Percentiles rank a stretch among this genome's conserved stretches.
Evolutionary conservation across 2,329 filamentous ascomycete genomes (phyloP).

Genomic region (Cladorrhinum sp.): DNA sequence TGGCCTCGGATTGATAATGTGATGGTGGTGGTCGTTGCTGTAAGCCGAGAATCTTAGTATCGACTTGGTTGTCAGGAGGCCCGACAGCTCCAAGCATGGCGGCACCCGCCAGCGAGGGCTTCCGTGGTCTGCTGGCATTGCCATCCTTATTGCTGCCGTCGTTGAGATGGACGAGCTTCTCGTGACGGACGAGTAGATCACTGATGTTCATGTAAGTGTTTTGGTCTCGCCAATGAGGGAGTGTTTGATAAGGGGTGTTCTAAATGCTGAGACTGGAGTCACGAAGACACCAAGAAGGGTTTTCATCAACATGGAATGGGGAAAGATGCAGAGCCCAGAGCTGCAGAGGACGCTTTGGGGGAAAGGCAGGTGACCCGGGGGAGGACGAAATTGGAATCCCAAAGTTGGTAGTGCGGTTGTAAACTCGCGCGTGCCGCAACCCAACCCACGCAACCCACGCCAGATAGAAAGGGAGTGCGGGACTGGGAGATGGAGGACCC

Average conservation of each 20-base stretch:
- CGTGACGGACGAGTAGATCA: constrained; percentile 60
- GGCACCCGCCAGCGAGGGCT: constrained; percentile 48
- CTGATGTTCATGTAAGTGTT: constrained; percentile 62
- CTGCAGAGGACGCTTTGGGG: not conserved
- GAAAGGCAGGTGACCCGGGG: not conserved
- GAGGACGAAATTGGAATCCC: not conserved
- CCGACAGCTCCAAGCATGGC: constrained; percentile 32
- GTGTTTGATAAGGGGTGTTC: not conserved
- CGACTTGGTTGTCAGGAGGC: constrained; percentile 46
- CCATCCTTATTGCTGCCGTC: constrained; percentile 52
- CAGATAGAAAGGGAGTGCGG: not conserved
- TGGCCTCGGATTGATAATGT: constrained; percentile 42
- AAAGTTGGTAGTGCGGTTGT: not conserved
- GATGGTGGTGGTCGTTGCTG: constrained; percentile 34
- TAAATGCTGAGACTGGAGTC: not conserved
- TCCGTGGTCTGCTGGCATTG: constrained; percentile 48
- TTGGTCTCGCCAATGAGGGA: constrained; percentile 10
- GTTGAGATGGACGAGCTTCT: constrained; percentile 63
- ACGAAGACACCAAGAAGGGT: not conserved
- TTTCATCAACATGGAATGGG: not conserved
- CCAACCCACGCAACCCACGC: not conserved
- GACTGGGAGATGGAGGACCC: constrained; percentile 10
- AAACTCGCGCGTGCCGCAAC: not conserved
- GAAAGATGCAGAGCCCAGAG: not conserved
- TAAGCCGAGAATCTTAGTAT: constrained; percentile 46